These are phyloP conservation scores for Globisporangium splendens DNA, from an alignment of 352 stramenopile species.

Conservation along the genomic window DNA sequence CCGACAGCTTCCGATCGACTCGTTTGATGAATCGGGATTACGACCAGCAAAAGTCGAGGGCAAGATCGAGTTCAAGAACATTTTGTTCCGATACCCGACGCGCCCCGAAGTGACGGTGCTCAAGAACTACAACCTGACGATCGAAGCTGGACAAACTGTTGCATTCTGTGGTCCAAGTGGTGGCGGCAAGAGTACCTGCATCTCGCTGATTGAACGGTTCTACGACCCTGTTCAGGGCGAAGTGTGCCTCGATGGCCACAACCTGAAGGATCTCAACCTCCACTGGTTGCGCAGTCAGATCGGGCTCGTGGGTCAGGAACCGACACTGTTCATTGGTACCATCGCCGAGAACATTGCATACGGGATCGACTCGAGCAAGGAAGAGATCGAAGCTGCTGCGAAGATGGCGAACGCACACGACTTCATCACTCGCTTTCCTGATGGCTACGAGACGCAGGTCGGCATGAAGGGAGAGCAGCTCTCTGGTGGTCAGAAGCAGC, in stretches of 20 bases:
- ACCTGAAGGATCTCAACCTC: constrained; percentile 59
- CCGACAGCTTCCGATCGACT: not conserved
- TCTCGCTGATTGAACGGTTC: constrained; percentile 70
- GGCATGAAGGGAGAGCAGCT: too few relatives aligned
- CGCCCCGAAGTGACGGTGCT: too few relatives aligned
- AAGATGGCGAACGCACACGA: too few relatives aligned
- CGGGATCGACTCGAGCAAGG: constrained; percentile 42
- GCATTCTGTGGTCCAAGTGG: too few relatives aligned
- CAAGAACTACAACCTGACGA: too few relatives aligned
- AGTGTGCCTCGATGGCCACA: constrained; percentile 63
- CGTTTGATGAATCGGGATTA: not conserved
- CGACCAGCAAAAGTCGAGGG: not conserved
- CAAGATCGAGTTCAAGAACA: not conserved
- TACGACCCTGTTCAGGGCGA: constrained; percentile 65
- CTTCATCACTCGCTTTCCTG: too few relatives aligned
- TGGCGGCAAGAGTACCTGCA: constrained; percentile 17
- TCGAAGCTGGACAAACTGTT: too few relatives aligned
- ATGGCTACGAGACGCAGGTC: too few relatives aligned
- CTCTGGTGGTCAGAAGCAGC: too few relatives aligned
- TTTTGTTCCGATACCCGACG: not conserved
- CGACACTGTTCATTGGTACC: too few relatives aligned
- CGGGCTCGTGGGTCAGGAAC: too few relatives aligned
- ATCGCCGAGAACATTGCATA: constrained; percentile 48
- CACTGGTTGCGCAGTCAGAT: constrained; percentile 29
- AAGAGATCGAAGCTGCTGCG: constrained; percentile 55